Base-by-base conservation (phyloP, 257 asterid genomes). In the Jacaranda copaia region DNA sequence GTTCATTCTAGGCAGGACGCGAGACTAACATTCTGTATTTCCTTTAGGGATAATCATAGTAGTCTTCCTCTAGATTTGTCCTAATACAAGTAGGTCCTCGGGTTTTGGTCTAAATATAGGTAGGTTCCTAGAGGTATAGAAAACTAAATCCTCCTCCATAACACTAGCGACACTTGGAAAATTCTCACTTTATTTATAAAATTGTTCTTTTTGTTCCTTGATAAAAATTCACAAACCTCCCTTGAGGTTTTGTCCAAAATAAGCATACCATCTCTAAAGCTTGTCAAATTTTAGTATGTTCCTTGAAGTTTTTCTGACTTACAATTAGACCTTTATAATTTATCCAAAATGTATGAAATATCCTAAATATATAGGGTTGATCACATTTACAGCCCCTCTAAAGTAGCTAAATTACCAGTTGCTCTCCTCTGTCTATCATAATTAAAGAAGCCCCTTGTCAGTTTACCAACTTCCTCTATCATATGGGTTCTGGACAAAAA, bases 321-420 rank as follows among this genome's bases (percentile, higher is more conserved):
- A 8, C 73, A 52, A 16, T 53, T 76, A n/a, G n/a, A n/a, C n/a
- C n/a, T n/a, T n/a, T n/a, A 48, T 10, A 77, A 18, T 67, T 58
- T 32, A 8, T 46, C 15, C 19, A 6, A 43, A n/a, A 14, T 7
- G 5, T 45, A 12, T 62, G 64, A 52, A 52, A 51, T 36, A 35
- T 35, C 48, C 65, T 38, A 36, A 58, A 64, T 51, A 16, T 38
- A 35, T 6, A 52, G 32, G 32, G 32, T 25, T 25, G 2, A 63
- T 6, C 15, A 38, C 59, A 42, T 46, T 19, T 19, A 25, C 2
- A 25, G 1, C 32, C 32, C 32, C 32, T 25, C 32, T 25, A 25
- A 25, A n/a, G n/a, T 25, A 75, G 16, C 73, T 65, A 56, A 57
- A 52, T 55, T 38, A 6, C 66, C 76, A 52, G 38, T 2, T 25